phyloP scores from a whole-genome alignment of 1,284 basidiomycete genomes.

The Cryptococcus amylolentus region DNA sequence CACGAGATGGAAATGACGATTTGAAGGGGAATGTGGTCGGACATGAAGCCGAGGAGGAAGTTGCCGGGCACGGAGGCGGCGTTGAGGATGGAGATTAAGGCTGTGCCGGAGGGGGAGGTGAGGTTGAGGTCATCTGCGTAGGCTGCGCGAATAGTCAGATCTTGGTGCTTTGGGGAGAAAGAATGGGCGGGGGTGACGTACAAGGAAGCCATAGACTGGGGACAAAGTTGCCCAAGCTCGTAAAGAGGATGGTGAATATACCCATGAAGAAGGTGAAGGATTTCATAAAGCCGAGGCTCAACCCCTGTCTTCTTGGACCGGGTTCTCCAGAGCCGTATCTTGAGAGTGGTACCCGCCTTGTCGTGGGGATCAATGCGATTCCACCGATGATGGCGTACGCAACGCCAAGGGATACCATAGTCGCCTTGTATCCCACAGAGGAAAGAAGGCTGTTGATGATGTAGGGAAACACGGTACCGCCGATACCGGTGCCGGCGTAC shows the following conservation, averaged over 20 bases:
- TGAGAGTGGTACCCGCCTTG: slow-evolving; percentile 41
- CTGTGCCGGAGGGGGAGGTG: slow-evolving; percentile 38
- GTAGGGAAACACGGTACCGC: slow-evolving; percentile 46
- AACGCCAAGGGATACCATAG: slow-evolving; percentile 43
- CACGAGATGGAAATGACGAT: slow-evolving; percentile 39
- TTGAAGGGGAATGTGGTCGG: slow-evolving; percentile 37
- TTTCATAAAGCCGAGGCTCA: slow-evolving; percentile 32
- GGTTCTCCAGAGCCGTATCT: slow-evolving; percentile 6
- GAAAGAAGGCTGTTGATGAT: slow-evolving; percentile 39
- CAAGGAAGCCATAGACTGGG: slow-evolving; percentile 46
- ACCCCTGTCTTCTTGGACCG: slow-evolving; percentile 2
- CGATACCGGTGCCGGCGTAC: slow-evolving; percentile 45
- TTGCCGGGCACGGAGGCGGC: slow-evolving; percentile 46
- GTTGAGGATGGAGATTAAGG: slow-evolving; percentile 47
- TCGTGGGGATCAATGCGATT: slow-evolving; percentile 38
- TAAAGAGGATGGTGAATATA: slow-evolving; percentile 36
- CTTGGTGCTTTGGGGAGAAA: not conserved
- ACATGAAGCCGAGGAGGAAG: slow-evolving; percentile 39
- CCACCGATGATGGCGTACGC: slow-evolving; percentile 32
- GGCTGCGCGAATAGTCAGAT: slow-evolving; percentile 12
- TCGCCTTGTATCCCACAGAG: slow-evolving; percentile 45
- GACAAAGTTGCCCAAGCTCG: slow-evolving; percentile 46
- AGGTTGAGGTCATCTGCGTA: slow-evolving; percentile 41
- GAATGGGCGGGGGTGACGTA: slow-evolving; percentile 13
- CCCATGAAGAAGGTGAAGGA: slow-evolving; percentile 33